These are phyloP conservation scores for Flueggea neowawraea DNA, from an alignment of 441 rosid genomes.

Conservation along the genomic window DNA sequence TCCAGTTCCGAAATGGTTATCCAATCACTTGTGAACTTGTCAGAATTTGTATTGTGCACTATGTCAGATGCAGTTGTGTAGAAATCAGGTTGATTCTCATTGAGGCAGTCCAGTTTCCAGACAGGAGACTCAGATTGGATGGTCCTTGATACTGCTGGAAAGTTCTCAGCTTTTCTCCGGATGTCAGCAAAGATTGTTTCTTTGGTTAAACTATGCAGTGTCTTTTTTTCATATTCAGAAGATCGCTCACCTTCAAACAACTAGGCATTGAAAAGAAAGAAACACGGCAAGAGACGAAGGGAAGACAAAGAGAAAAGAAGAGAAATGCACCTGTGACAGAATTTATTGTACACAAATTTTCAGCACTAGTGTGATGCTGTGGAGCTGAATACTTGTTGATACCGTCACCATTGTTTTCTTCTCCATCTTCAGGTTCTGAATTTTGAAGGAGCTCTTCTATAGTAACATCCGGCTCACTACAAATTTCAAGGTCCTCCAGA, in stretches of 20 bases:
- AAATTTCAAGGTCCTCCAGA: slow-evolving; percentile 33
- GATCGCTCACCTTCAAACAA: slow-evolving; percentile 26
- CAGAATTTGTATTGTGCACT: slow-evolving; percentile 6
- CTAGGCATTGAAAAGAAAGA: slow-evolving; percentile 4
- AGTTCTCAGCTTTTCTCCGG: slow-evolving; percentile 60
- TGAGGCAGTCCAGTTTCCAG: slow-evolving; percentile 8
- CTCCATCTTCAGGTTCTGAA: slow-evolving; percentile 13
- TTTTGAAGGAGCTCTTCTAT: slow-evolving; percentile 22
- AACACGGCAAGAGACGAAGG: slow-evolving; percentile 9
- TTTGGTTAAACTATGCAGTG: slow-evolving; percentile 30
- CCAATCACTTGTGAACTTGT: slow-evolving; percentile 14
- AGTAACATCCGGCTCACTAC: slow-evolving; percentile 20
- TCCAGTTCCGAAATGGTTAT: slow-evolving; percentile 24
- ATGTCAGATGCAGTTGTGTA: slow-evolving; percentile 7
- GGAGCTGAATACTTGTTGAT: slow-evolving; percentile 16
- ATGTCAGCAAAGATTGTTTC: slow-evolving; percentile 66
- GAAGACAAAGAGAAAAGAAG: not conserved
- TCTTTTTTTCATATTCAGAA: slow-evolving; percentile 23
- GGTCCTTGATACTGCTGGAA: slow-evolving; percentile 36
- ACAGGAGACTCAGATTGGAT: too few relatives aligned
- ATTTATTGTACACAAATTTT: slow-evolving; percentile 22
- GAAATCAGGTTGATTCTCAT: slow-evolving; percentile 16
- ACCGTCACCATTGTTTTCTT: slow-evolving; percentile 11
- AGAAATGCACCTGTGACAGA: slow-evolving; percentile 28
- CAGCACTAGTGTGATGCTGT: slow-evolving; percentile 14